Conservation (phyloP, 371 early-diverging fungal species). For the Furculomyces boomerangus region DNA sequence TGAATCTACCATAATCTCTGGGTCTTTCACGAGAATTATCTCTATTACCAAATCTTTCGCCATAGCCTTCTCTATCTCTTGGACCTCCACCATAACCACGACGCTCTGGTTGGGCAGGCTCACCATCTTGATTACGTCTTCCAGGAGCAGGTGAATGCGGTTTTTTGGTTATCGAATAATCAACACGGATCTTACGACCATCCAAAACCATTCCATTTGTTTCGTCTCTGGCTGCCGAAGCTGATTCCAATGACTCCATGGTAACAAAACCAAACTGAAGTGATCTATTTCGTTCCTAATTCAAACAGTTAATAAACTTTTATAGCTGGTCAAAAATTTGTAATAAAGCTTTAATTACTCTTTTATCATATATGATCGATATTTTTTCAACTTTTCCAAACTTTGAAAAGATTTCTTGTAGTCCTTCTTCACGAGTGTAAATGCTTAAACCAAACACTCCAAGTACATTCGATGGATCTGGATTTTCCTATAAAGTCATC, state of each 20-base stretch:
- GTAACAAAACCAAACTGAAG: slow-evolving; percentile 68
- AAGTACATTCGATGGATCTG: slow-evolving; percentile 2
- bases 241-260: slow-evolving; percentile 25
- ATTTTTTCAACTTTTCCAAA: slow-evolving; percentile 2
- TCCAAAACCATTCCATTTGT: slow-evolving; percentile 45
- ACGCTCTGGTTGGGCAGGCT: no score
- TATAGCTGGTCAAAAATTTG: not conserved
- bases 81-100: not conserved
- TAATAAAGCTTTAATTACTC: not conserved
- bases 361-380: not conserved
- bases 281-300: not conserved
- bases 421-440: not conserved
- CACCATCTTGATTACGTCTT: no score
- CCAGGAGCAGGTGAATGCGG: not conserved
- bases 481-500: not conserved
- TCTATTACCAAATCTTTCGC: not conserved
- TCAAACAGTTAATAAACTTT: not conserved
- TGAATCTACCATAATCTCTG: not conserved
- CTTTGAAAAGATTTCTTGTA: slow-evolving; percentile 1
- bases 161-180: slow-evolving; percentile 13
- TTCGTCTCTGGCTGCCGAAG: slow-evolving; percentile 34
- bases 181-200: slow-evolving; percentile 50
- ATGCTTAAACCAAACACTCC: slow-evolving; percentile 3
- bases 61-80: not conserved
- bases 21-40: not conserved